Evolutionary conservation across 495 filamentous ascomycete species (phyloP), one percentile per base, ranked within the genome.

Genomic region (Entonaema liquescens): DNA sequence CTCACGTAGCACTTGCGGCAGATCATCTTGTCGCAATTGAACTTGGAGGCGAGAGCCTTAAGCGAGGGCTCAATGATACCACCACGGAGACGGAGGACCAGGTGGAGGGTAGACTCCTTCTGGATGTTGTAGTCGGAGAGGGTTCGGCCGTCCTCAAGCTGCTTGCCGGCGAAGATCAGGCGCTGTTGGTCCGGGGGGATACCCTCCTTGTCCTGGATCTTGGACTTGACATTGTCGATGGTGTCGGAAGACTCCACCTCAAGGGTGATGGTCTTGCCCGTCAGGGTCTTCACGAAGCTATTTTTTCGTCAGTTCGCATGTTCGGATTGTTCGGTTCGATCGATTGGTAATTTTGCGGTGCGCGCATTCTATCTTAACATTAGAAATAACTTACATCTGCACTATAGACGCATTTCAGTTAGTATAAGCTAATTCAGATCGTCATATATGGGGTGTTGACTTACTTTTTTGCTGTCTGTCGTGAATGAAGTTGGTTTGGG

Each of bases 1-100:
- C 90, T 74, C 87, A 94, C 92, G 83, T 97, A 98, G 90, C 95
- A 99, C 90, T 99, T 98, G 86, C 95, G 95, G 92, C 95, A 99
- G 84, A 99, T 97, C 89, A 92, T 92, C 92, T 99, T 99, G 70
- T 99, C 95, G 91, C 95, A 98, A 88, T 99, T 99, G 90, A 94
- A 98, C 88, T 97, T 98, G 86, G 89, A 92, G 74, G 95, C 95
- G 72, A 99, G 91, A 67, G 93, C 96, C 90, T 99, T 99, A 77
- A 99, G 89, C 76, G 93, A 97, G 77, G 95, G 95, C 88, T 99
- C 95, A 79, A 99, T 99, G 86, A 99, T 94, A 86, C 95, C 95
- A 85, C 95, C 95, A 87, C 95, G 94, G 75, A 99, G 95, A 88
- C 95, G 94, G 81, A 99, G 95, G 82, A 98, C 95, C 75, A 99